Conservation (phyloP, 495 filamentous ascomycete species). For the Neurospora cerealis region DNA sequence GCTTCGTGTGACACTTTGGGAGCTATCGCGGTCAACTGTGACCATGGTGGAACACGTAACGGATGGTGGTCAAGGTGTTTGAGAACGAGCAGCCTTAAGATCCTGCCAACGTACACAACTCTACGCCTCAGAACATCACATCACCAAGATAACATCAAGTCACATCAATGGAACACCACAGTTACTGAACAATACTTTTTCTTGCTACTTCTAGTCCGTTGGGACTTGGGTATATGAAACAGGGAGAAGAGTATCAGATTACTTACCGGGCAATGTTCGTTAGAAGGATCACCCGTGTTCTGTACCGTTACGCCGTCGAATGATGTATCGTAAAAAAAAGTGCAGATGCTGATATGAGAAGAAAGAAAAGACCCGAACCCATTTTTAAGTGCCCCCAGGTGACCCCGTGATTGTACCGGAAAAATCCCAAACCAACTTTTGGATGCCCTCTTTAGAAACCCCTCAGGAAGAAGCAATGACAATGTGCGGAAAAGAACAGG, state of each 20-base stretch:
- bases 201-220: background rate
- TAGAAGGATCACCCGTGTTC: background rate
- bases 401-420: background rate
- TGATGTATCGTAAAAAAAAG: background rate
- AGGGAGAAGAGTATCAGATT: background rate
- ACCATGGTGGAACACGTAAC: background rate
- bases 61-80: background rate
- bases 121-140: background rate
- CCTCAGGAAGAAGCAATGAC: background rate
- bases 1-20: background rate
- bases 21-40: background rate
- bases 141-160: background rate
- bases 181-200: background rate
- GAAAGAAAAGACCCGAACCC: background rate
- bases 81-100: background rate
- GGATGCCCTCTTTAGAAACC: background rate
- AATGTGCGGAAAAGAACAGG: background rate
- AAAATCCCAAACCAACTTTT: background rate
- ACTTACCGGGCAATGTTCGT: background rate
- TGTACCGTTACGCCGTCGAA: background rate
- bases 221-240: background rate
- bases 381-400: background rate
- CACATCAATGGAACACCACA: background rate
- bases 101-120: background rate
- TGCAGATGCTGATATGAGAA: background rate